Percentiles rank a stretch among this genome's conserved stretches.
phyloP scores from a whole-genome alignment of 768 basidiomycete genomes.

The Auricularia sp. region DNA sequence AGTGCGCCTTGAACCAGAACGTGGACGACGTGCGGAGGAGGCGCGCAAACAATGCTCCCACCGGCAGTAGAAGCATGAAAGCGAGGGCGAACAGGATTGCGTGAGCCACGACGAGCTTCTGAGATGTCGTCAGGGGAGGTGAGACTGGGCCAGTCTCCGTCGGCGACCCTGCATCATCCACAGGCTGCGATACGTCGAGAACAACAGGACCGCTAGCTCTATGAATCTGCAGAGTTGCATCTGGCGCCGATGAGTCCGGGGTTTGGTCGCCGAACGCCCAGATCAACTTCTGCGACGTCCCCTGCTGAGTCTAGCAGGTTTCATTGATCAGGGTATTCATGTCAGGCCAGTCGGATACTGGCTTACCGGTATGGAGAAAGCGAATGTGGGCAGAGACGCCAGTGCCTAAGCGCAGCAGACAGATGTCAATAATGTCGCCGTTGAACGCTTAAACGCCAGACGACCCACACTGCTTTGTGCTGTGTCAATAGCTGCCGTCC shows the following conservation, averaged over 20 bases:
- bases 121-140: constrained; percentile 33
- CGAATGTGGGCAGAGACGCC: constrained; percentile 29
- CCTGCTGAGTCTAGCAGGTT: constrained; percentile 13
- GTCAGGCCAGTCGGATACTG: constrained; percentile 2
- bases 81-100: constrained; percentile 41
- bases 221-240: constrained; percentile 40
- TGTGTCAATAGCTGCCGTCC: constrained; percentile 34
- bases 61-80: constrained; percentile 44
- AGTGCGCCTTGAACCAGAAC: constrained; percentile 47
- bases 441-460: too few relatives aligned
- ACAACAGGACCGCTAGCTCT: neutral
- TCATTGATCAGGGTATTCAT: too few relatives aligned
- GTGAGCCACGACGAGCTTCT: constrained; percentile 46
- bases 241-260: constrained; percentile 36
- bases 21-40: constrained; percentile 40
- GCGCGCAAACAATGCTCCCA: constrained; percentile 45
- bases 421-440: neutral
- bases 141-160: constrained; percentile 2
- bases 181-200: neutral
- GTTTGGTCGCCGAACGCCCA: constrained; percentile 46
- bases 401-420: constrained; percentile 19
- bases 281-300: constrained; percentile 37
- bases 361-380: constrained; percentile 42
- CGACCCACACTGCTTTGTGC: too few relatives aligned
- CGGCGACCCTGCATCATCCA: neutral